Evolutionary conservation across 2,329 filamentous ascomycete genomes (phyloP), one percentile per base, ranked within the genome.

Genomic region (Ascochyta koolunga): DNA sequence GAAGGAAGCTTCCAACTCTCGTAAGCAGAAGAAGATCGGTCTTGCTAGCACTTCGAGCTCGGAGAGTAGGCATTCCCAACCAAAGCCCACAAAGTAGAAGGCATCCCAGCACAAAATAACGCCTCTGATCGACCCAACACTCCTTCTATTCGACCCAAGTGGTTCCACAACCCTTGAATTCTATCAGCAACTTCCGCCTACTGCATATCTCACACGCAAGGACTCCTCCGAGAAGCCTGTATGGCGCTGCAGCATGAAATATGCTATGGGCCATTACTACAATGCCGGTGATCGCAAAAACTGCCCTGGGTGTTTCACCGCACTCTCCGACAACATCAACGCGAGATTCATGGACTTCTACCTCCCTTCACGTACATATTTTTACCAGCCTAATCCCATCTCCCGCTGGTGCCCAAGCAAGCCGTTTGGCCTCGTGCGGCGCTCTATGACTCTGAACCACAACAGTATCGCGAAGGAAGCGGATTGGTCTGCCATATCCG

Each of bases 201-300:
- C 44, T 11, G 66, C 66, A 3, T 69, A 66, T 36, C 66, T 67
- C 18, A 48, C 62, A 33, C 44, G 45, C n/a, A 45, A 27, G 15
- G 37, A 29, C 2, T 24, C 40, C 0, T 50, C 56, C 2, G 66
- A 69, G 33, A 54, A 65, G 32, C 50, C 27, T 3, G 68, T 46
- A 8, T 71, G 68, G 68, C 64, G 61, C 31, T 71, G 68, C 47
- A 60, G 62, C 8, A 61, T 63, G 19, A 66, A 61, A 9, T 66
- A 71, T 33, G 52, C 61, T 8, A 52, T 70, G 43, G 68, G 67
- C 1, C 42, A 65, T 31, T 70, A 69, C 49, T 71, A 70, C 56
- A 68, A 67, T 41, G 61, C 67, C 3, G 68, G 68, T 16, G 58
- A 66, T 25, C 54, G 66, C 33, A 67, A 60, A 36, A 46, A 46